Evolutionary conservation across 1,284 basidiomycete species (phyloP).

Genomic region (Papiliotrema terrestris): DNA sequence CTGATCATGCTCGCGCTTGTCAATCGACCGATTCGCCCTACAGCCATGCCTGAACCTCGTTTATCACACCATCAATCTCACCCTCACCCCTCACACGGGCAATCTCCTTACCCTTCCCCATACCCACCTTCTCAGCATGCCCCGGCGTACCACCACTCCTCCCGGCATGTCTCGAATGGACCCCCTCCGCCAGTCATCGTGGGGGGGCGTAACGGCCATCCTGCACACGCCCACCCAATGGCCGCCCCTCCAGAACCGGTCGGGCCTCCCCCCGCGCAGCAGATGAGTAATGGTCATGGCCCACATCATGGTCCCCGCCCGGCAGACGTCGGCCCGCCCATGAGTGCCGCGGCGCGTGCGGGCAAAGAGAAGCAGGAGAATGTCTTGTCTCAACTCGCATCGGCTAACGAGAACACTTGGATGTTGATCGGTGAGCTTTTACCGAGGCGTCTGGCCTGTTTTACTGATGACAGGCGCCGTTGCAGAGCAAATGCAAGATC

Average conservation of each 20-base stretch:
- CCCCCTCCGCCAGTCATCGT: not conserved
- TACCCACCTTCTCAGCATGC: too few species aligned
- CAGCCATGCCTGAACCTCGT: not conserved
- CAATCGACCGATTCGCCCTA: not conserved
- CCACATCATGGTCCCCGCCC: not conserved
- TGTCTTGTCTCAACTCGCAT: conserved; percentile 54
- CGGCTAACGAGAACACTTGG: conserved; percentile 89
- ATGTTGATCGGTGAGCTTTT: conserved; percentile 71
- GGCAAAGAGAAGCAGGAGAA: conserved; percentile 39
- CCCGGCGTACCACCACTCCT: conserved; percentile 1
- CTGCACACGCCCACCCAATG: not conserved
- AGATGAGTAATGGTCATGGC: not conserved
- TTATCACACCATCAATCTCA: conserved; percentile 1
- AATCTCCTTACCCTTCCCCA: not conserved
- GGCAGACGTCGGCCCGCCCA: not conserved
- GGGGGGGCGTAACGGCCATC: not conserved
- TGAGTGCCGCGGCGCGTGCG: conserved; percentile 10
- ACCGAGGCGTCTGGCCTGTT: not conserved
- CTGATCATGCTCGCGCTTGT: not conserved
- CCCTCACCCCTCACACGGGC: not conserved
- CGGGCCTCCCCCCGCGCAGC: not conserved
- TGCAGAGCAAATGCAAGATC: conserved; percentile 85
- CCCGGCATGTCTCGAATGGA: conserved; percentile 1
- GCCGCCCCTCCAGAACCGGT: not conserved
- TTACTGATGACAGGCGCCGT: conserved; percentile 62